A percentile compares a stretch with the other conserved stretches of the same genome.
phyloP scores from a whole-genome alignment of 2,329 filamentous ascomycete species.

The Aureobasidium sp. region DNA sequence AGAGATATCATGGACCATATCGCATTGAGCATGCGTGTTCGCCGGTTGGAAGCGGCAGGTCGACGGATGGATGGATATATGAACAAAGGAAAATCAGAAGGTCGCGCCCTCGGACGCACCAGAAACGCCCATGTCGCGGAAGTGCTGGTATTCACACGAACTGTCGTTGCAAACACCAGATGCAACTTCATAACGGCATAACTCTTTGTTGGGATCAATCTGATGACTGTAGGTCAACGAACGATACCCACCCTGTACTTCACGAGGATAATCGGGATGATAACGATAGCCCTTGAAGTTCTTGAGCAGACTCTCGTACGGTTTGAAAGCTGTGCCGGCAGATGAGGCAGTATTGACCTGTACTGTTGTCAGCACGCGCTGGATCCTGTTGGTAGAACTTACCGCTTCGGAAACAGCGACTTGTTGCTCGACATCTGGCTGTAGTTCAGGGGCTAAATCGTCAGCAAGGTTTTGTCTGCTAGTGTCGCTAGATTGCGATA shows the following conservation, averaged over 20 bases:
- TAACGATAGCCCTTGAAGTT: constrained; percentile 86
- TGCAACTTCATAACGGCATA: constrained; percentile 71
- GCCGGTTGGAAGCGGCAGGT: constrained; percentile 1
- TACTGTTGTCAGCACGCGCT: constrained; percentile 2
- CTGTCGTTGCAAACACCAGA: constrained; percentile 67
- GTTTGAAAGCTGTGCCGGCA: constrained; percentile 31
- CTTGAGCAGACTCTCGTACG: constrained; percentile 78
- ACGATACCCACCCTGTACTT: constrained; percentile 68
- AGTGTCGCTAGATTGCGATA: background rate
- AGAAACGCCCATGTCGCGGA: constrained; percentile 61
- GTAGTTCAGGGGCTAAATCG: constrained; percentile 36
- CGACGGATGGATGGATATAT: background rate
- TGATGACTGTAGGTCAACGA: constrained; percentile 91
- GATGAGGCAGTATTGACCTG: background rate
- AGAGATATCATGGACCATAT: background rate
- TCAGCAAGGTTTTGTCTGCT: constrained; percentile 24
- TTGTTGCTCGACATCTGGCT: constrained; percentile 23
- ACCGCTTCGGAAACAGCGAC: constrained; percentile 19
- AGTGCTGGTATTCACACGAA: constrained; percentile 74
- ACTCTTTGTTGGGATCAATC: constrained; percentile 65
- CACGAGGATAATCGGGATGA: constrained; percentile 66
- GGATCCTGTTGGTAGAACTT: background rate
- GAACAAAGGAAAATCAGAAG: constrained; percentile 19
- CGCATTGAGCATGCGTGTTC: background rate
- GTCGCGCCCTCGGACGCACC: constrained; percentile 55